Base-by-base conservation (phyloP, 352 stramenopile species). In the Lagenidium sp. region DNA sequence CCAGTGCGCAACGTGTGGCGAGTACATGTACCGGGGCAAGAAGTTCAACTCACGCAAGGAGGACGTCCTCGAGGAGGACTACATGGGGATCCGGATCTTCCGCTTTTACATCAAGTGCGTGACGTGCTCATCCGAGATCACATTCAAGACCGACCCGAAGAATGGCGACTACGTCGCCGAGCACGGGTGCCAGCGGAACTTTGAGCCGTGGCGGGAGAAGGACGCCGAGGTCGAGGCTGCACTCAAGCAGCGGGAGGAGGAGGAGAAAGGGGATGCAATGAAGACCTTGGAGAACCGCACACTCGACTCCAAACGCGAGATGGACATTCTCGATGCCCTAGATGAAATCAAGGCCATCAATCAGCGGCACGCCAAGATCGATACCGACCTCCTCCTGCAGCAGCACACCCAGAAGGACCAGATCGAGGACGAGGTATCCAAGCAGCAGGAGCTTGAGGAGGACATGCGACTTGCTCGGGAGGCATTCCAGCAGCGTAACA, bases 41-140 rank as follows among this genome's bases (percentile, higher is more conserved):
- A 99, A 99, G 71, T 99, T 99, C 66, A 99, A 99, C 63, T 97
- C 82, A 42, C 87, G 95, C 50, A 99, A 99, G 61, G 97, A 99
- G 58, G 77, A 95, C 25, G 90, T 98, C 28, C 64, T 95, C 44
- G 96, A 95, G 38, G 86, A 98, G 42, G 83, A 92, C 46, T 99
- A 99, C 79, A 74, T 95, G 50, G 88, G 94, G 36, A 97, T 98
- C 59, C 90, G 94, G 53, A 94, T 96, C 48, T 98, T 87, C 68
- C 86, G 95, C 39, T 99, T 99, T 69, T 98, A 98, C 58, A 98
- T 99, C 66, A 98, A 98, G 54, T 99, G 95, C 60, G 82, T 87
- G 35, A 85, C 87, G 28, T 99, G 95, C 58, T 90, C 73, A 18
- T 70, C 79, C 20, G 94, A 97, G 22, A 96, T 99, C 41, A 97